phyloP scores from a whole-genome alignment of 176 grass and related monocot species.

The Bolboschoenus planiculmis region DNA sequence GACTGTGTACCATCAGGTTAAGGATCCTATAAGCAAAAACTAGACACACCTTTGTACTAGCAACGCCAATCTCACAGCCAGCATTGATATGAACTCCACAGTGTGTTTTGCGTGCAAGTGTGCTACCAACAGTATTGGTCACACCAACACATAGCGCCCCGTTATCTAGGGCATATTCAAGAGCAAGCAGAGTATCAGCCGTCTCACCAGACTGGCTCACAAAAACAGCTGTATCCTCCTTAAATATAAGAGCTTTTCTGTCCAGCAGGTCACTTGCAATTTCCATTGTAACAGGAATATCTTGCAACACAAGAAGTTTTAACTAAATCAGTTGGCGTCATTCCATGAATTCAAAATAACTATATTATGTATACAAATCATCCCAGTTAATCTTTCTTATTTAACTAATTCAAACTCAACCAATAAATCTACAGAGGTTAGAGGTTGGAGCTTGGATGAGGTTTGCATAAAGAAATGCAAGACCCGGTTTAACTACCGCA shows the following conservation, averaged over 20 bases:
- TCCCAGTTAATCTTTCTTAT: not conserved
- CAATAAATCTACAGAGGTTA: not conserved
- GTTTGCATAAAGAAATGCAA: not conserved
- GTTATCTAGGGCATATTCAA: slow-evolving; percentile 79
- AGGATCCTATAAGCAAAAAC: not conserved
- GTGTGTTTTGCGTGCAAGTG: slow-evolving; percentile 84
- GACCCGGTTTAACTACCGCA: not conserved
- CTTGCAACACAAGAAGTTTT: slow-evolving; percentile 13
- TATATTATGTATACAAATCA: not conserved
- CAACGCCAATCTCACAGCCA: slow-evolving; percentile 94
- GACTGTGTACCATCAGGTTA: not conserved
- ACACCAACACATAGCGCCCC: slow-evolving; percentile 85
- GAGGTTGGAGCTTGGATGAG: not conserved
- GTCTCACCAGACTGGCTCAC: slow-evolving; percentile 97
- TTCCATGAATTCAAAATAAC: not conserved
- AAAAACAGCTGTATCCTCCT: slow-evolving; percentile 82
- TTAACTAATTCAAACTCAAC: not conserved
- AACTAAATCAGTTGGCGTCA: not conserved
- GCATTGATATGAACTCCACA: slow-evolving; percentile 95
- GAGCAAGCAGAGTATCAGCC: slow-evolving; percentile 86
- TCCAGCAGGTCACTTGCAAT: slow-evolving; percentile 85
- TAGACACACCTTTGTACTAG: slow-evolving; percentile 68
- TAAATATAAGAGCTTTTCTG: slow-evolving; percentile 74
- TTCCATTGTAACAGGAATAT: slow-evolving; percentile 90
- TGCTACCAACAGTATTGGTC: slow-evolving; percentile 90